Base-by-base conservation (phyloP, 2,329 filamentous ascomycete genomes). In the Penicillium sp. region DNA sequence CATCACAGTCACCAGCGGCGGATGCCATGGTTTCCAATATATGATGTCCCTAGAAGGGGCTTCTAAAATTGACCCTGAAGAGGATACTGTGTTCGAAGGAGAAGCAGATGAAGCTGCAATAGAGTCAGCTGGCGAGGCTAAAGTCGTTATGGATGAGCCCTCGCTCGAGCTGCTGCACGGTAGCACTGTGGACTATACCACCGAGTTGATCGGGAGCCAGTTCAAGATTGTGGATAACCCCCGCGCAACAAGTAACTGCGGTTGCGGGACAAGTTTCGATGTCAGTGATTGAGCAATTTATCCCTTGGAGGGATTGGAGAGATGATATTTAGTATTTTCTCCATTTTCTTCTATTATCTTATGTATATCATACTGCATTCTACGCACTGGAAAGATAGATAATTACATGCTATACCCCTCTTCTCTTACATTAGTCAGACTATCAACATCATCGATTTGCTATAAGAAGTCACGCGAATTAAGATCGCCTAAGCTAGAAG, bases 21-120 rank as follows among this genome's bases (percentile, higher is more conserved):
- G 94, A 55, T 99, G 94, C 75, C 94, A 99, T 76, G 94, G 94
- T 49, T 99, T 99, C 75, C 94, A 99, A 74, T 99, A 99, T 72
- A 79, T 96, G 47, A 96, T 99, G 90, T 90, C 88, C 17, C 82
- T 97, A 4, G 88, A 91, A 49, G 71, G 78, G 19, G 74, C 74
- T 12, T 77, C 77, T 17, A 82, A 85, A 53, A 76, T 89, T 17
- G 81, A 84, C 50, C 71, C 83, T 27, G 87, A 92, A 59, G 94
- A 97, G 68, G 94, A 99, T 71, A 94, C 89, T 0, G 82, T 97
- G 25, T 96, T 97, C 67, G 86, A 90, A 62, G 90, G 87, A 48
- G 78, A 86, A 15, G 45, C 61, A 7, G 71, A 75, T 33, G 70
- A 69, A 12, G 54, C 56, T 12, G 49, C 65, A 29, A 52, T 60